phyloP scores from a whole-genome alignment of 1,284 basidiomycete species.

The Inonotus obliquus region DNA sequence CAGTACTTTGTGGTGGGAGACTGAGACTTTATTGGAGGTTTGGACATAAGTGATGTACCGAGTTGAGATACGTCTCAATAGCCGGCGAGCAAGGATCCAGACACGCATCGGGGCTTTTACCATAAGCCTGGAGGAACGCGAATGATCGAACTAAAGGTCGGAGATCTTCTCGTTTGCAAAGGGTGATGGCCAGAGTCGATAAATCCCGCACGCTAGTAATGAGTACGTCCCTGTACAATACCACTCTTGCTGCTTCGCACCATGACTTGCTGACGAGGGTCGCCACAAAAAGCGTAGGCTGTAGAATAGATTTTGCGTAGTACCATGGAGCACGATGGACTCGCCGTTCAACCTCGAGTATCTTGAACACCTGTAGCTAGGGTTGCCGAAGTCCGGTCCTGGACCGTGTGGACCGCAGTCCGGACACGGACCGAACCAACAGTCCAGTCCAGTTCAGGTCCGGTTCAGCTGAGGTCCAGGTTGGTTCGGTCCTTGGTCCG shows the following conservation, averaged over 20 bases:
- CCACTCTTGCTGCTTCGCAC: neutral
- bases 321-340: too few species aligned
- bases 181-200: neutral
- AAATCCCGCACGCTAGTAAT: neutral
- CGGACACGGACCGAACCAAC: too few species aligned
- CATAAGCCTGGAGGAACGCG: neutral
- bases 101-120: neutral
- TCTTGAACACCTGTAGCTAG: too few species aligned
- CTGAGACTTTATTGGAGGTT: neutral
- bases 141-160: neutral
- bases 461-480: too few species aligned
- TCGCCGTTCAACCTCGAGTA: too few species aligned
- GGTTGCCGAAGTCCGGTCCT: too few species aligned
- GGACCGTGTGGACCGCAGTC: too few species aligned
- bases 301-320: neutral
- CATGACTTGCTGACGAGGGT: neutral
- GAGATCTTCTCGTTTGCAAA: neutral
- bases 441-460: too few species aligned
- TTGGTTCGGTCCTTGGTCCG: too few species aligned
- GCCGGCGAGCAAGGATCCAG: neutral
- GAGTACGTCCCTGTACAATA: neutral
- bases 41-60: neutral
- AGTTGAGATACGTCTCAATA: neutral
- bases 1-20: neutral
- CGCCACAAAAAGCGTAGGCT: neutral